Percentiles rank a stretch among this genome's conserved stretches.
These are phyloP conservation scores for Xylaria sp. DNA, from an alignment of 2,329 filamentous ascomycete species.

Conservation along the genomic window DNA sequence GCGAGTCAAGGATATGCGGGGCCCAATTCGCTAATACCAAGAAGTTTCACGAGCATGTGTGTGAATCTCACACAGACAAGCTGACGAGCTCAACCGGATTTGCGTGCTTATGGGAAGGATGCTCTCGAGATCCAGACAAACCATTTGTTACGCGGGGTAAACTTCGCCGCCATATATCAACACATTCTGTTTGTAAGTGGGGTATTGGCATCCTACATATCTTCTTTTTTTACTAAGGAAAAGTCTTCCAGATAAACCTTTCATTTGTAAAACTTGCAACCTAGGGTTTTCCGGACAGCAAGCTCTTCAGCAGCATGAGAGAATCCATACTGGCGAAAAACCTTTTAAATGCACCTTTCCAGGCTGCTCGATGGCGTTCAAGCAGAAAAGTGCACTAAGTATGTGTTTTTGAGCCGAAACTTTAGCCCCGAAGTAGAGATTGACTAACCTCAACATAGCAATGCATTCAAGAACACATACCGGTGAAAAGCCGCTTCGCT, in stretches of 20 bases:
- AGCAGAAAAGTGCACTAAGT: conserved; percentile 72
- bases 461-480: conserved; percentile 72
- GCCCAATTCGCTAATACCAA: conserved; percentile 31
- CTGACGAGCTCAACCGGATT: conserved; percentile 38
- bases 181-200: conserved; percentile 42
- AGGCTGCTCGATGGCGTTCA: conserved; percentile 64
- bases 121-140: conserved; percentile 35
- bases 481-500: conserved; percentile 66
- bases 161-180: conserved; percentile 41
- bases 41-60: conserved; percentile 39
- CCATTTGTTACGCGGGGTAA: conserved; percentile 42
- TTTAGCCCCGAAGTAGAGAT: background rate
- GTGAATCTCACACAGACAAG: conserved; percentile 33
- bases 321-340: conserved; percentile 69
- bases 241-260: conserved; percentile 59
- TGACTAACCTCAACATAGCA: conserved; percentile 51
- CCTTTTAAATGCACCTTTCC: conserved; percentile 61
- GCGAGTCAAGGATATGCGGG: conserved; percentile 32
- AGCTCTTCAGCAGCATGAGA: conserved; percentile 69
- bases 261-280: conserved; percentile 60
- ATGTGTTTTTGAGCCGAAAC: conserved; percentile 39
- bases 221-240: conserved; percentile 19
- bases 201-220: background rate
- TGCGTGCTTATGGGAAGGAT: conserved; percentile 41
- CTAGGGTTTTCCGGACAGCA: conserved; percentile 69